phyloP scores from a whole-genome alignment of 2,329 filamentous ascomycete genomes.

The Nothopassalora personata region DNA sequence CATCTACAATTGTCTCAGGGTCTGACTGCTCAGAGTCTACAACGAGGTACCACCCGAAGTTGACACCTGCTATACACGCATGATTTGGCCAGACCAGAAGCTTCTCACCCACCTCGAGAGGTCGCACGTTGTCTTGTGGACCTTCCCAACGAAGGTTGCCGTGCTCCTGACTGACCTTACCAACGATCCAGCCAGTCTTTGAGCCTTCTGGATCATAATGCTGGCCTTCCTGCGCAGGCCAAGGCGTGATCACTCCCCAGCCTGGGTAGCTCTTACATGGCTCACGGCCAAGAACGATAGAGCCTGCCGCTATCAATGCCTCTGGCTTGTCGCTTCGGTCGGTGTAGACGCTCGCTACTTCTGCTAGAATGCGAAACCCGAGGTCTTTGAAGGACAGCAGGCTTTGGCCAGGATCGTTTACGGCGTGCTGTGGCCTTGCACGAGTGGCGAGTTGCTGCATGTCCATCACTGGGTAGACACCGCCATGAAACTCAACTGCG shows the following conservation, averaged over 20 bases:
- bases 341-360: slow-evolving; percentile 65
- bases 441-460: slow-evolving; percentile 73
- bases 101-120: slow-evolving; percentile 58
- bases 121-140: slow-evolving; percentile 36
- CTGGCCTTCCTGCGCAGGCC: slow-evolving; percentile 38
- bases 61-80: slow-evolving; percentile 68
- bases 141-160: slow-evolving; percentile 62
- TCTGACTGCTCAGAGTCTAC: slow-evolving; percentile 59
- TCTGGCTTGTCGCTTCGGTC: slow-evolving; percentile 54
- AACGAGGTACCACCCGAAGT: slow-evolving; percentile 67
- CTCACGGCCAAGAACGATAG: slow-evolving; percentile 66
- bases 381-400: slow-evolving; percentile 51
- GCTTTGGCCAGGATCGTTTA: slow-evolving; percentile 23
- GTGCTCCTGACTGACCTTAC: slow-evolving; percentile 71
- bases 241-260: slow-evolving; percentile 64
- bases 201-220: slow-evolving; percentile 36
- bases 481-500: slow-evolving; percentile 65
- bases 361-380: slow-evolving; percentile 63
- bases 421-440: slow-evolving; percentile 44
- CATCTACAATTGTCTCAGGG: slow-evolving; percentile 60
- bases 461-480: slow-evolving; percentile 70
- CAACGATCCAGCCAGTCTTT: slow-evolving; percentile 59
- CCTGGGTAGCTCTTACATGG: slow-evolving; percentile 65
- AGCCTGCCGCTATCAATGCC: slow-evolving; percentile 63
- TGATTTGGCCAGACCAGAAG: slow-evolving; percentile 75